phyloP scores from a whole-genome alignment of 2,329 filamentous ascomycete genomes.

The Penicillium digitatum region DNA sequence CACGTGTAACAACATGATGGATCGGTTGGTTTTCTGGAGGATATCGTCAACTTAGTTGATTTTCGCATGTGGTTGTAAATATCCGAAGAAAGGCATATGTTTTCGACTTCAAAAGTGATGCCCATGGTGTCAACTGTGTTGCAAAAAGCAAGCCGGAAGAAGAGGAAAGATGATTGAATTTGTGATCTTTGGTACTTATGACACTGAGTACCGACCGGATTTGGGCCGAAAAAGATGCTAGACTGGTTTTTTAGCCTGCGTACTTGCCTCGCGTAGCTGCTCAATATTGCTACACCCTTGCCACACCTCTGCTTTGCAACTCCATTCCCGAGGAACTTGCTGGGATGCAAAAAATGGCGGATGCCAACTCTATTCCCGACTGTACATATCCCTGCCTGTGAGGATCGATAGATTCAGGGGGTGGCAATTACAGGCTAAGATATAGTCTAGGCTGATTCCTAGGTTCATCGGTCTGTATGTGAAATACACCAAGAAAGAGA shows the following conservation, averaged over 20 bases:
- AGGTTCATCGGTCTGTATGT: background rate
- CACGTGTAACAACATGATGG: background rate
- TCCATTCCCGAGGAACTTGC: background rate
- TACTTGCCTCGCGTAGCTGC: background rate
- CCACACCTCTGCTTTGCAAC: no score
- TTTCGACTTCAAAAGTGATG: background rate
- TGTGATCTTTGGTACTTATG: no score
- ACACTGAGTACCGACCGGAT: background rate
- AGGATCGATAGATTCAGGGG: background rate
- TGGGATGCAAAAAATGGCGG: background rate
- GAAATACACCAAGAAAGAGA: no score
- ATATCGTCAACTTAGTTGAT: background rate
- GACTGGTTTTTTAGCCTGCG: no score
- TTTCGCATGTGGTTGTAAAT: background rate
- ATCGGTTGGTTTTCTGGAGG: background rate
- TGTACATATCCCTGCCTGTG: background rate
- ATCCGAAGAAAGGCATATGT: background rate
- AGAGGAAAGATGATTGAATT: background rate
- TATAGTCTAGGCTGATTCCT: background rate
- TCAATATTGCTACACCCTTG: background rate
- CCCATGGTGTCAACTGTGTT: background rate
- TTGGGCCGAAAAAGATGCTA: no score
- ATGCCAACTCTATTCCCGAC: background rate
- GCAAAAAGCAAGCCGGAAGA: background rate
- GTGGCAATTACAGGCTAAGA: background rate